Percentiles rank a stretch among this genome's conserved stretches.
phyloP scores from a whole-genome alignment of 768 basidiomycete genomes.

The Auriscalpium vulgare region DNA sequence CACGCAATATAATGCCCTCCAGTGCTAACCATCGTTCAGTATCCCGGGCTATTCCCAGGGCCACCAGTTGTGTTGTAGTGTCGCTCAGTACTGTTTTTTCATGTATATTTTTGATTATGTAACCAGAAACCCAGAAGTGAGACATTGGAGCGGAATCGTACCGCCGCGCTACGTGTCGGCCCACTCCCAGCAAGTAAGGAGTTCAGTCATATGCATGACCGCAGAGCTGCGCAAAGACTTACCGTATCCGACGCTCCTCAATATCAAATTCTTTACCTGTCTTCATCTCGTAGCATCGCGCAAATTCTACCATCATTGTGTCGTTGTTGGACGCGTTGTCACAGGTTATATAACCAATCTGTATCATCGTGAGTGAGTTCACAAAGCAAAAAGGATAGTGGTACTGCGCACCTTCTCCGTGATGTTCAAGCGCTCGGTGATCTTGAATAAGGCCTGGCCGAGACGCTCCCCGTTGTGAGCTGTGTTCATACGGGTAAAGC shows the following conservation, averaged over 20 bases:
- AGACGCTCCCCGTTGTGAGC: conserved; percentile 29
- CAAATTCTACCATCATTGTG: conserved; percentile 27
- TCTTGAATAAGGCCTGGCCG: conserved; percentile 31
- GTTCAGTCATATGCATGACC: no score
- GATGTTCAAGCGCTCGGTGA: conserved; percentile 22
- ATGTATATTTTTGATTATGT: no score
- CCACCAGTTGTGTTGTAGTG: no score
- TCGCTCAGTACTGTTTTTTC: no score
- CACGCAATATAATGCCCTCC: no score
- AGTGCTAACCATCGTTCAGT: no score
- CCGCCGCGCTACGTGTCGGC: no score
- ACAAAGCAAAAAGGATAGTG: background rate
- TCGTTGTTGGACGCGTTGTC: conserved; percentile 32
- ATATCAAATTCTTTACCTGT: conserved; percentile 4
- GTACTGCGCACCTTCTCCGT: conserved; percentile 20
- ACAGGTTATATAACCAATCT: conserved; percentile 30
- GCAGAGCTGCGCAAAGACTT: background rate
- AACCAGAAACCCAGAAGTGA: no score
- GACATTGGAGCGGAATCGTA: no score
- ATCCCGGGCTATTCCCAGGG: no score
- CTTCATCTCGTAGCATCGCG: background rate
- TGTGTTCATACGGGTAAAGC: conserved; percentile 28
- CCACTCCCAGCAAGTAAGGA: no score
- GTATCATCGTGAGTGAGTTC: background rate
- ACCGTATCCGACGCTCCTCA: conserved; percentile 10